Evolutionary conservation across 495 filamentous ascomycete genomes (phyloP).

Genomic region (Thozetella sp.): DNA sequence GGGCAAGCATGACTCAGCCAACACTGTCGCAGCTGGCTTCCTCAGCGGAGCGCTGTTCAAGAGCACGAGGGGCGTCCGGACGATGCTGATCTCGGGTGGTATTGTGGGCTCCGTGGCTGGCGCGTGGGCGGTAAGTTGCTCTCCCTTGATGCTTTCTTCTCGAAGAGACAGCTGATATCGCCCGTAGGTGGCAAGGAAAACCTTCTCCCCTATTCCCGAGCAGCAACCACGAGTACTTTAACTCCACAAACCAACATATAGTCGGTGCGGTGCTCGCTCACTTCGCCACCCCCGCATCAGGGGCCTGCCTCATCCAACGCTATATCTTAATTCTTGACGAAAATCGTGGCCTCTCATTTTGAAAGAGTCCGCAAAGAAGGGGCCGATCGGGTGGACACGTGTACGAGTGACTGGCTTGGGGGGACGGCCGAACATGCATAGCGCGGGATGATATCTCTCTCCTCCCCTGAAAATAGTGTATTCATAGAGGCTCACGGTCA

Average conservation of each 20-base stretch:
- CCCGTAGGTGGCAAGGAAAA: conserved; percentile 25
- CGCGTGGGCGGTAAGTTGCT: conserved; percentile 77
- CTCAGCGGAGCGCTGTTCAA: conserved; percentile 94
- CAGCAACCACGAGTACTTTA: neutral
- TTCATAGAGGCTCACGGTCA: conserved; percentile 3
- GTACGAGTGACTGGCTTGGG: neutral
- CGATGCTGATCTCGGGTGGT: conserved; percentile 90
- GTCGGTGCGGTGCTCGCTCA: neutral
- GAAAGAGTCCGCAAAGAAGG: neutral
- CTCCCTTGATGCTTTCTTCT: neutral
- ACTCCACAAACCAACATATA: conserved; percentile 4
- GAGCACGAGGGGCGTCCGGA: conserved; percentile 84
- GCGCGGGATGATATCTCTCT: conserved; percentile 1
- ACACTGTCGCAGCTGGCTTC: conserved; percentile 81
- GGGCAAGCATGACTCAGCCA: conserved; percentile 89
- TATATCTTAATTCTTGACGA: neutral
- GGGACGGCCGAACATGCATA: neutral
- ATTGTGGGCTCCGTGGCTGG: conserved; percentile 85
- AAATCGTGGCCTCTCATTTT: neutral
- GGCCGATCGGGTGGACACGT: neutral
- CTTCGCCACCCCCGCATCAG: neutral
- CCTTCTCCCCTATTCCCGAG: conserved; percentile 24
- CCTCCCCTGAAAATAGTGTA: conserved; percentile 4
- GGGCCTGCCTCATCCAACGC: neutral
- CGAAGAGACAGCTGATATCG: neutral